A percentile compares a stretch with the other conserved stretches of the same genome.
These are phyloP conservation scores for Ogataea hybrid DNA, from an alignment of 1,139 yeast species.

Conservation along the genomic window DNA sequence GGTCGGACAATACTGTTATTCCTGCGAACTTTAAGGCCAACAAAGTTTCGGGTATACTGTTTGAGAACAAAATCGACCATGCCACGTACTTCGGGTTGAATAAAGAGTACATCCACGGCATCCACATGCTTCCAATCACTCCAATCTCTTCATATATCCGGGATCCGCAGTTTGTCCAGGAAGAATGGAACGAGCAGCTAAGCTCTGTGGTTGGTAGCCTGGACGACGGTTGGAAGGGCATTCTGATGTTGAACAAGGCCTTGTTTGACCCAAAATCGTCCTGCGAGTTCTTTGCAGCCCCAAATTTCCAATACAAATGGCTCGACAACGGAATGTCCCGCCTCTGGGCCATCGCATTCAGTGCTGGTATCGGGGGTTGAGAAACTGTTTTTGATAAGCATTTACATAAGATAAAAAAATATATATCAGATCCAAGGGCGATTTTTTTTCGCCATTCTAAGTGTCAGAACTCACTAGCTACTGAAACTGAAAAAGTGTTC, in stretches of 20 bases:
- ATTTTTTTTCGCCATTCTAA: slow-evolving; percentile 8
- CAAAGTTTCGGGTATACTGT: slow-evolving; percentile 73
- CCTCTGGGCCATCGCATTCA: slow-evolving; percentile 84
- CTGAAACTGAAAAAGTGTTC: neutral
- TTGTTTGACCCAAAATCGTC: slow-evolving; percentile 65
- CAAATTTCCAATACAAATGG: slow-evolving; percentile 46
- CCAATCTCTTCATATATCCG: slow-evolving; percentile 81
- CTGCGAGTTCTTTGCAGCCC: slow-evolving; percentile 62
- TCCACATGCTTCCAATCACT: slow-evolving; percentile 90
- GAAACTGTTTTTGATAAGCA: neutral
- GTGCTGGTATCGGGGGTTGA: slow-evolving; percentile 47
- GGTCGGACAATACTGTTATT: slow-evolving; percentile 49
- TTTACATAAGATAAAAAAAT: neutral
- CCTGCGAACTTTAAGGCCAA: slow-evolving; percentile 57
- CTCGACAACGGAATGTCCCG: slow-evolving; percentile 88
- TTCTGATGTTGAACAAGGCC: slow-evolving; percentile 76
- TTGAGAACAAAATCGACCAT: slow-evolving; percentile 88
- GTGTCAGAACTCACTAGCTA: neutral
- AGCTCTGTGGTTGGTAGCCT: slow-evolving; percentile 49
- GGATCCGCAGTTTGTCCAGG: slow-evolving; percentile 61
- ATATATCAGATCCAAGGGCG: neutral
- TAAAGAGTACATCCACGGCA: slow-evolving; percentile 86
- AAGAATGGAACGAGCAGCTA: slow-evolving; percentile 72
- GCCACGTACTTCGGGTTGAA: slow-evolving; percentile 85
- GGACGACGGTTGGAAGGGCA: slow-evolving; percentile 85